These are phyloP conservation scores for Discostella stelligeroides DNA, from an alignment of 108 stramenopile species.

Conservation along the genomic window DNA sequence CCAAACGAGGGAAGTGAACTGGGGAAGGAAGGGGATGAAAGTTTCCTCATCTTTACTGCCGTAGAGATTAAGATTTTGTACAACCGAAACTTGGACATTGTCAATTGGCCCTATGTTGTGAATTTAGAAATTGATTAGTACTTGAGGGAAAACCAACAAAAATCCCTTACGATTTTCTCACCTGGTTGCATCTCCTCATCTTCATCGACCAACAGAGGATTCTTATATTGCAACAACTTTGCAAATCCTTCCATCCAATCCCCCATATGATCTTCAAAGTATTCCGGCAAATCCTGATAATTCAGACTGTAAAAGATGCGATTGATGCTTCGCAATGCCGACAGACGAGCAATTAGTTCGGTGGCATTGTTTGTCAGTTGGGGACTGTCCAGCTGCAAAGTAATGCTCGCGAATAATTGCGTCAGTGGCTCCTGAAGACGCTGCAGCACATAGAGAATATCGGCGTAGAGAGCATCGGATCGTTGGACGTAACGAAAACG, in stretches of 20 bases:
- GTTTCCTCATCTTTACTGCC: slow-evolving; percentile 96
- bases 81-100: slow-evolving; percentile 88
- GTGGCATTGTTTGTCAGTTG: slow-evolving; percentile 38
- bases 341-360: slow-evolving; percentile 63
- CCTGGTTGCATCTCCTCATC: slow-evolving; percentile 85
- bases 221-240: slow-evolving; percentile 85
- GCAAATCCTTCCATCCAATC: slow-evolving; percentile 93
- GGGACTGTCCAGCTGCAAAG: slow-evolving; percentile 52
- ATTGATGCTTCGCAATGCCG: slow-evolving; percentile 79
- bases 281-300: slow-evolving; percentile 98
- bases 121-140: not conserved
- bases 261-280: slow-evolving; percentile 95
- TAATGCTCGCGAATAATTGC: slow-evolving; percentile 65
- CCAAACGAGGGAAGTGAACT: slow-evolving; percentile 90
- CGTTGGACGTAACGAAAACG: slow-evolving; percentile 91
- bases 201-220: slow-evolving; percentile 79
- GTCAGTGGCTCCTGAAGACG: slow-evolving; percentile 85
- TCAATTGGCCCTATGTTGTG: slow-evolving; percentile 66
- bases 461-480: slow-evolving; percentile 81
- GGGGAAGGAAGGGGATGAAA: slow-evolving; percentile 78
- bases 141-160: too few species aligned
- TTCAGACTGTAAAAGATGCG: slow-evolving; percentile 97
- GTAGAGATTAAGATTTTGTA: slow-evolving; percentile 93
- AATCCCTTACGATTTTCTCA: slow-evolving; percentile 14
- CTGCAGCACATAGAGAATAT: slow-evolving; percentile 84